Evolutionary conservation across 176 grass and related monocot genomes (phyloP).

Genomic region (Bonia amplexicaulis): DNA sequence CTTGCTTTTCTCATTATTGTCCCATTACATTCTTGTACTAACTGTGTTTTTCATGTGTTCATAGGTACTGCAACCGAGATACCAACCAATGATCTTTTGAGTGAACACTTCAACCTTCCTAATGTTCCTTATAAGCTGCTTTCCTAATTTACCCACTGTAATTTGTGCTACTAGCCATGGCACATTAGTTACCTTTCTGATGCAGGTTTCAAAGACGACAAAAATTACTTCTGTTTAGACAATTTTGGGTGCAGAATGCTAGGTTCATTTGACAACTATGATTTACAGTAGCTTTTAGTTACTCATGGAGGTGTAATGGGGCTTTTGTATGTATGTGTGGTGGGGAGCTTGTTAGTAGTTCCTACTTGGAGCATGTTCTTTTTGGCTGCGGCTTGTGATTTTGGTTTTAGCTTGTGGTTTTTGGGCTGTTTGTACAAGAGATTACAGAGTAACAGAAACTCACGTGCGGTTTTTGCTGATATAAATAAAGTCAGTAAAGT

Average conservation of each 20-base stretch:
- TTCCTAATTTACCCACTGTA: not conserved
- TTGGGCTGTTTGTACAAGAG: no score
- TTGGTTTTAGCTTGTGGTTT: no score
- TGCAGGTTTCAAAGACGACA: not conserved
- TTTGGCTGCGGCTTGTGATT: no score
- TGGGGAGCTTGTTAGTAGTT: no score
- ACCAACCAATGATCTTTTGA: not conserved
- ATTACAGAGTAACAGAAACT: no score
- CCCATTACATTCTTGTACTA: not conserved
- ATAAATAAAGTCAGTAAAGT: no score
- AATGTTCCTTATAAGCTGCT: not conserved
- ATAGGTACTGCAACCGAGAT: not conserved
- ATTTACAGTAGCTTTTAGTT: not conserved
- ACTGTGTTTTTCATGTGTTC: not conserved
- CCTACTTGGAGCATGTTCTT: no score
- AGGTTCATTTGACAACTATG: not conserved
- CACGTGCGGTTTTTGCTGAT: no score
- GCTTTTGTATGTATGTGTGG: no score
- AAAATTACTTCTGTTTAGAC: not conserved
- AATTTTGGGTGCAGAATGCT: not conserved
- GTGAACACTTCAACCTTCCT: not conserved
- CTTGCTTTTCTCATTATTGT: not conserved
- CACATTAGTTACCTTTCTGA: not conserved
- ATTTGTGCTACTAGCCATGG: not conserved
- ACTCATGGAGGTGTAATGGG: no score